Base-by-base conservation (phyloP, 2,329 filamentous ascomycete species). In the Didymella exigua region DNA sequence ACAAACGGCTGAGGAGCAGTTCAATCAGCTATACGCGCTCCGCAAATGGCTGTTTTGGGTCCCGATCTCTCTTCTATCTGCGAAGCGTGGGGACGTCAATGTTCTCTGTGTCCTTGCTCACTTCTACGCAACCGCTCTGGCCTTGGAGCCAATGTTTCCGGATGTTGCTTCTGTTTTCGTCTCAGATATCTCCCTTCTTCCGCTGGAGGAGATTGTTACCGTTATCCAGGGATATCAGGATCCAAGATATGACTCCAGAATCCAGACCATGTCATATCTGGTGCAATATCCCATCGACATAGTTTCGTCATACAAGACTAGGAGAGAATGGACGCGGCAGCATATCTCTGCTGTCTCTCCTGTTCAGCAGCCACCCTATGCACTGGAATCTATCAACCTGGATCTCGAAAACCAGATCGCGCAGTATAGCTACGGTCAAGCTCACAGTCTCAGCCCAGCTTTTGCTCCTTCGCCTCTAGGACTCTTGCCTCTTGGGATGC, bases 41-140 rank as follows among this genome's bases (percentile, higher is more conserved):
- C 85, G 93, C 50, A 90, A 90, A 65, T 97, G 93, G 92, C 84
- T 98, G 14, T 96, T 98, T 77, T 98, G 93, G 92, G 86, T 96
- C 50, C 95, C 95, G 0, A 87, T 96, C 29, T 86, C 87, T 62
- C 89, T 93, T 66, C 82, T 97, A 23, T 89, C 93, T 71, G 86
- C 87, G 61, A 89, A 88, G 41, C 86, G 88, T 45, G 85, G 86
- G 30, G 91, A 93, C 62, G 84, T 90, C 21, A 90, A 86, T 56
- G 89, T 91, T 1, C 82, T 97, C 62, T 82, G 96, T 47, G 87
- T 96, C 59, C 87, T 98, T 49, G 90, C 92, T 10, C 90, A 98
- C 71, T 91, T 96, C 74, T 98, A 96, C 77, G 93, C 91, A 0
- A 86, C 92, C 16, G 92, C 91, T 3, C 81, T 98, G 56, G 86